phyloP scores from a whole-genome alignment of 768 basidiomycete species.

The Pleurotus tuber-regium region DNA sequence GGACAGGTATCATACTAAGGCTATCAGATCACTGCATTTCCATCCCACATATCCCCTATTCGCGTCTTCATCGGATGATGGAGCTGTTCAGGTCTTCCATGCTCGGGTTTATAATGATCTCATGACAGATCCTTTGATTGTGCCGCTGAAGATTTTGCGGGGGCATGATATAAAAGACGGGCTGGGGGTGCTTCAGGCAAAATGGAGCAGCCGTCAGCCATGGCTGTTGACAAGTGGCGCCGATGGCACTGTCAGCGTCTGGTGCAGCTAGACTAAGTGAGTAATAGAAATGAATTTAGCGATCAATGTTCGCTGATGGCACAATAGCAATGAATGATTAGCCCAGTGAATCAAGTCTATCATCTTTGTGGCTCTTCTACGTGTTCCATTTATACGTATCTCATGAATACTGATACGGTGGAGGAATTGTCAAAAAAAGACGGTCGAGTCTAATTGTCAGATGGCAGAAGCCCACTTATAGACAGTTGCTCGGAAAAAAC shows the following conservation, averaged over 20 bases:
- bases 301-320: neutral
- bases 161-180: conserved; percentile 88
- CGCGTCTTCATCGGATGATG: conserved; percentile 95
- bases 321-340: neutral
- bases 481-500: too few relatives aligned
- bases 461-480: too few relatives aligned
- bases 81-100: conserved; percentile 96
- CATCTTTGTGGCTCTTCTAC: neutral
- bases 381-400: neutral
- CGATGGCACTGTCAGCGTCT: conserved; percentile 84
- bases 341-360: conserved; percentile 8
- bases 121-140: conserved; percentile 96
- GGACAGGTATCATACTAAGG: conserved; percentile 86
- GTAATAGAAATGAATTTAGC: too few relatives aligned
- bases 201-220: conserved; percentile 86
- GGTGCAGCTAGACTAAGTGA: conserved; percentile 65
- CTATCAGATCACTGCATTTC: conserved; percentile 91
- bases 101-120: conserved; percentile 91
- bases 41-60: conserved; percentile 95
- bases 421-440: too few relatives aligned
- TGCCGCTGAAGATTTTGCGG: conserved; percentile 92
- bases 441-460: too few relatives aligned
- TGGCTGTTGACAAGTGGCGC: conserved; percentile 94
- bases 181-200: conserved; percentile 87
- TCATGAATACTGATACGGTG: too few relatives aligned